Percentiles rank a stretch among this genome's conserved stretches.
These are phyloP conservation scores for Lactifluus subvellereus DNA, from an alignment of 768 basidiomycete species.

Conservation along the genomic window DNA sequence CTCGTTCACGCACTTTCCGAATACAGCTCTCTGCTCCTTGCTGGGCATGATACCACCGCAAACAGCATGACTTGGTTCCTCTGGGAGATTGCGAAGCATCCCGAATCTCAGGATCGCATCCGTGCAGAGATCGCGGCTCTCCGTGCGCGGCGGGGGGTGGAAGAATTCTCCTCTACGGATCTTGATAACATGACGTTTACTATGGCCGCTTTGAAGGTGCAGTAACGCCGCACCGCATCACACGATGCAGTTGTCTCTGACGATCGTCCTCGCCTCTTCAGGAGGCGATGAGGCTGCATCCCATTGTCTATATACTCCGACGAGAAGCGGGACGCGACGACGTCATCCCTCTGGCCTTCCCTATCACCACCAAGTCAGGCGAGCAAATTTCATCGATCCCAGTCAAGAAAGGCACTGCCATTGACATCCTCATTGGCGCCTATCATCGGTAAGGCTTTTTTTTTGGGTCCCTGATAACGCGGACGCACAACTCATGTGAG, in stretches of 20 bases:
- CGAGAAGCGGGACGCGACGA: conserved; percentile 19
- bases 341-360: conserved; percentile 20
- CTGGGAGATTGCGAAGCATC: conserved; percentile 22
- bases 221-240: neutral
- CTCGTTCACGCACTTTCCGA: neutral
- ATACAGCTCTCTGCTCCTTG: conserved; percentile 15
- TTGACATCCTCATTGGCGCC: conserved; percentile 13
- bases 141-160: conserved; percentile 7
- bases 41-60: conserved; percentile 23
- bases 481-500: neutral
- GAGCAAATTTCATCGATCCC: conserved; percentile 18
- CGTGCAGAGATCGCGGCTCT: conserved; percentile 17
- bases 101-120: conserved; percentile 18
- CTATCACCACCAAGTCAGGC: conserved; percentile 17
- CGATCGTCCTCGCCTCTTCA: neutral
- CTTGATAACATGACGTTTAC: conserved; percentile 19
- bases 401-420: conserved; percentile 19
- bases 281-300: conserved; percentile 23
- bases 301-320: conserved; percentile 12
- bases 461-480: neutral
- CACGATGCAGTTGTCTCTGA: neutral
- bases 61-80: conserved; percentile 19
- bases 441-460: conserved; percentile 17
- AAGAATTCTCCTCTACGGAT: conserved; percentile 1
- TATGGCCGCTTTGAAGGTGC: conserved; percentile 21